A percentile compares a stretch with the other conserved stretches of the same genome.
Conservation (phyloP, 352 stramenopile species). For the Pythium vanterpoolii region DNA sequence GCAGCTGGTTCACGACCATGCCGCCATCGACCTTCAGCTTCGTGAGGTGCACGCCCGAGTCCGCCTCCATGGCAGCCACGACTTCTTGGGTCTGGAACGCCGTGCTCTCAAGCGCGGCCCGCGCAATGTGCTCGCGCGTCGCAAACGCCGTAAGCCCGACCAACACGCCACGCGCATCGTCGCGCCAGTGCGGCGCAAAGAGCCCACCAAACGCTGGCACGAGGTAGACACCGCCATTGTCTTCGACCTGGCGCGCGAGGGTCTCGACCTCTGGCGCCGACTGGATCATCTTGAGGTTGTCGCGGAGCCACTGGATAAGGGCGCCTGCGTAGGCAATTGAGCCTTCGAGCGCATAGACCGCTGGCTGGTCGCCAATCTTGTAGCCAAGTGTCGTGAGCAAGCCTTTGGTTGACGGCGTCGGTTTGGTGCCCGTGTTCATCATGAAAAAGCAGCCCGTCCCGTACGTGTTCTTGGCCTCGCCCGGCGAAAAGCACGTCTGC, state of each 20-base stretch:
- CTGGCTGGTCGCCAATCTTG: slow-evolving; percentile 73
- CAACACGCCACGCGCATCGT: slow-evolving; percentile 95
- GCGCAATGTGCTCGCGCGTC: slow-evolving; percentile 94
- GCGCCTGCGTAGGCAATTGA: slow-evolving; percentile 95
- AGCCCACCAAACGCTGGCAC: slow-evolving; percentile 98
- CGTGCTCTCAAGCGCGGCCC: slow-evolving; percentile 94
- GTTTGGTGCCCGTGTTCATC: slow-evolving; percentile 96
- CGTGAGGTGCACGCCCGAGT: slow-evolving; percentile 87
- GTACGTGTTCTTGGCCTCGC: slow-evolving; percentile 99
- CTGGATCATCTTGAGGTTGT: slow-evolving; percentile 96
- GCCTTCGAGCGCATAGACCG: slow-evolving; percentile 97
- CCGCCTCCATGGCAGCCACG: slow-evolving; percentile 93
- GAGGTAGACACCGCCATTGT: slow-evolving; percentile 97
- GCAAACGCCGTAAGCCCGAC: slow-evolving; percentile 95
- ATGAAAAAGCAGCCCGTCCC: slow-evolving; percentile 99
- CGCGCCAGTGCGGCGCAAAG: slow-evolving; percentile 96
- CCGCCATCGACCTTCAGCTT: slow-evolving; percentile 96
- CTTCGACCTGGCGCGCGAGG: slow-evolving; percentile 79
- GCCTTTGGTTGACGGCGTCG: slow-evolving; percentile 89
- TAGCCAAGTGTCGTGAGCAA: slow-evolving; percentile 94
- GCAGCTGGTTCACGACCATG: slow-evolving; percentile 95
- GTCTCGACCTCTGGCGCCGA: slow-evolving; percentile 87
- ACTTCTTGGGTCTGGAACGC: slow-evolving; percentile 96
- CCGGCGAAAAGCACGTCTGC: slow-evolving; percentile 94
- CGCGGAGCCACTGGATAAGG: slow-evolving; percentile 98